Evolutionary conservation across 2,329 filamentous ascomycete species (phyloP).

Genomic region (Trichoderma citrinoviride): DNA sequence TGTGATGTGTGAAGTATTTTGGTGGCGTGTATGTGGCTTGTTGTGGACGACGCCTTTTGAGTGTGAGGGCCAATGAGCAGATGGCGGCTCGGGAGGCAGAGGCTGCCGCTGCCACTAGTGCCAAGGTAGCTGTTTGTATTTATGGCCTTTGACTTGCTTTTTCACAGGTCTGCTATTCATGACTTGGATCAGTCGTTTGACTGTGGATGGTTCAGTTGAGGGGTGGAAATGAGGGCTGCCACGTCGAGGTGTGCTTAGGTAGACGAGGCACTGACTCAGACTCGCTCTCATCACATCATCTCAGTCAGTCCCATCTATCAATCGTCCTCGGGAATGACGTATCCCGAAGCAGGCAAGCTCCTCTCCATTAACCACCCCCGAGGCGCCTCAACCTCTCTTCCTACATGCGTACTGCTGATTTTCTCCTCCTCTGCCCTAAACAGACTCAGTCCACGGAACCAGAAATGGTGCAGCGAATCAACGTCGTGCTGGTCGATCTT

Average conservation of each 20-base stretch:
- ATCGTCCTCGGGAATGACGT: background rate
- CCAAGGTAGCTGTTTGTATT: background rate
- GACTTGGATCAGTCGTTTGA: background rate
- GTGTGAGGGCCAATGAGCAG: background rate
- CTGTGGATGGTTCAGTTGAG: too few relatives aligned
- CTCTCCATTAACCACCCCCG: background rate
- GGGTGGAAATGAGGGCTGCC: too few relatives aligned
- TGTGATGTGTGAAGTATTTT: background rate
- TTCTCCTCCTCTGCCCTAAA: background rate
- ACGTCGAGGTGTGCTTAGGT: background rate
- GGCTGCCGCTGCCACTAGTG: conserved; percentile 13
- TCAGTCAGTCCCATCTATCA: background rate
- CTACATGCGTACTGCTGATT: background rate
- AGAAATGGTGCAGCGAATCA: background rate
- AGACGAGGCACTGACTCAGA: background rate
- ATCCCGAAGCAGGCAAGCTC: background rate
- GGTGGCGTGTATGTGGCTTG: background rate
- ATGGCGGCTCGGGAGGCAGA: conserved; percentile 14
- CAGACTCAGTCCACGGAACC: background rate
- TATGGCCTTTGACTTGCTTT: background rate
- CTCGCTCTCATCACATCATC: background rate
- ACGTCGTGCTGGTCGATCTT: rapidly evolving
- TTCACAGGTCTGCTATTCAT: background rate
- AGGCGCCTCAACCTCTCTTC: background rate
- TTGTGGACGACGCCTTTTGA: background rate